Evolutionary conservation across 1,284 basidiomycete genomes (phyloP).

Genomic region (Megacollybia platyphylla): DNA sequence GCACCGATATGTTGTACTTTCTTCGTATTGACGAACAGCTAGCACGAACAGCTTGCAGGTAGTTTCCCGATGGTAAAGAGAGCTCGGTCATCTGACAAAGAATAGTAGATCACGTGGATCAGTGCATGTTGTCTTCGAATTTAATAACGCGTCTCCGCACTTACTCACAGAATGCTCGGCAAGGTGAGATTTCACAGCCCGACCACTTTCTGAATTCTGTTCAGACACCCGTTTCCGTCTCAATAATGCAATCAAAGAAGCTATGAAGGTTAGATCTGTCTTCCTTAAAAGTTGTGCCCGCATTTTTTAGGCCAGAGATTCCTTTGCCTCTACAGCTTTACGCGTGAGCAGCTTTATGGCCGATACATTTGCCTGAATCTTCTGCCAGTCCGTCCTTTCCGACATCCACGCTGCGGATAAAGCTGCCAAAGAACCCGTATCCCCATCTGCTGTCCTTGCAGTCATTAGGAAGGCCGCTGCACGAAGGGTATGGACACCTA

Average conservation of each 20-base stretch:
- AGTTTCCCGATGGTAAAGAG: neutral
- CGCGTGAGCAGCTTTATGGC: constrained; percentile 28
- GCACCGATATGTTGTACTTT: no score
- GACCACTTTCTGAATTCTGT: no score
- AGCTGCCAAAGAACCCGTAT: constrained; percentile 21
- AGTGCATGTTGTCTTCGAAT: no score
- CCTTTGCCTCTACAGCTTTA: constrained; percentile 40
- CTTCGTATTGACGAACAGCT: no score
- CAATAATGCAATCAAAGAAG: constrained; percentile 32
- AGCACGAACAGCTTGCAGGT: neutral
- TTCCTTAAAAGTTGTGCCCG: neutral
- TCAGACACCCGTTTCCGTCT: constrained; percentile 35
- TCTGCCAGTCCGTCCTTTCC: constrained; percentile 44
- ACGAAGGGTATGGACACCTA: constrained; percentile 31
- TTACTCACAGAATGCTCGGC: no score
- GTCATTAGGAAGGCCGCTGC: constrained; percentile 47
- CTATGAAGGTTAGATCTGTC: constrained; percentile 46
- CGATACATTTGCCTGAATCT: neutral
- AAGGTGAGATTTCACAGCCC: no score
- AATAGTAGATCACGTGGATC: no score
- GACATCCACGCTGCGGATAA: constrained; percentile 63
- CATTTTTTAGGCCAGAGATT: constrained; percentile 34
- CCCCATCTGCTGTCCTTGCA: constrained; percentile 29
- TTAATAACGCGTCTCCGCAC: no score
- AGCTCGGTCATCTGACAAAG: no score